phyloP scores from a whole-genome alignment of 768 basidiomycete species.

The Pleurotus sapidus region DNA sequence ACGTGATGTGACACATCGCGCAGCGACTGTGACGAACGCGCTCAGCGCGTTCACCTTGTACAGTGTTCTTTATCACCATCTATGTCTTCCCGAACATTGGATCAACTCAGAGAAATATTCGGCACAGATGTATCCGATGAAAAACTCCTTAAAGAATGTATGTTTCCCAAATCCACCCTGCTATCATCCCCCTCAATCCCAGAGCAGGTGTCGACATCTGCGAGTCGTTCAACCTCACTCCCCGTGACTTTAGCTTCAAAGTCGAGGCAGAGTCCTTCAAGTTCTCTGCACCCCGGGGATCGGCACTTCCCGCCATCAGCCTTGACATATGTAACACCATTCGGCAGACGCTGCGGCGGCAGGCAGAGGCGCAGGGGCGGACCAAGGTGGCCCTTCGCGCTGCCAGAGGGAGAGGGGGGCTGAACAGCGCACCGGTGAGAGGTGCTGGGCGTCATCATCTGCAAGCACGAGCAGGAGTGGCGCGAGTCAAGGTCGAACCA shows the following conservation, averaged over 20 bases:
- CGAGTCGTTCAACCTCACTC: constrained; percentile 51
- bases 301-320: constrained; percentile 36
- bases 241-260: constrained; percentile 60
- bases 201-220: constrained; percentile 61
- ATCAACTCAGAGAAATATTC: constrained; percentile 11
- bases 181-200: constrained; percentile 9
- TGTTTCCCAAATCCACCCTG: constrained; percentile 1
- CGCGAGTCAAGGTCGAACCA: constrained; percentile 15
- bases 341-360: constrained; percentile 47
- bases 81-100: too few relatives aligned
- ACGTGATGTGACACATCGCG: too few relatives aligned
- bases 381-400: constrained; percentile 29
- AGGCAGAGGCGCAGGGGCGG: constrained; percentile 30
- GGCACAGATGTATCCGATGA: constrained; percentile 32
- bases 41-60: too few relatives aligned
- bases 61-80: too few relatives aligned
- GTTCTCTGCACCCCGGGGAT: constrained; percentile 32
- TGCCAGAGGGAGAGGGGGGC: constrained; percentile 24
- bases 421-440: constrained; percentile 27
- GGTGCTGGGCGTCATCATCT: constrained; percentile 14
- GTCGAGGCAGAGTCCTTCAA: constrained; percentile 50
- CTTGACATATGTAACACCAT: constrained; percentile 49
- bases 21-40: too few relatives aligned
- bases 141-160: constrained; percentile 52
- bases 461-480: constrained; percentile 17